phyloP scores from a whole-genome alignment of 345 rosid species.

The Draba incana region DNA sequence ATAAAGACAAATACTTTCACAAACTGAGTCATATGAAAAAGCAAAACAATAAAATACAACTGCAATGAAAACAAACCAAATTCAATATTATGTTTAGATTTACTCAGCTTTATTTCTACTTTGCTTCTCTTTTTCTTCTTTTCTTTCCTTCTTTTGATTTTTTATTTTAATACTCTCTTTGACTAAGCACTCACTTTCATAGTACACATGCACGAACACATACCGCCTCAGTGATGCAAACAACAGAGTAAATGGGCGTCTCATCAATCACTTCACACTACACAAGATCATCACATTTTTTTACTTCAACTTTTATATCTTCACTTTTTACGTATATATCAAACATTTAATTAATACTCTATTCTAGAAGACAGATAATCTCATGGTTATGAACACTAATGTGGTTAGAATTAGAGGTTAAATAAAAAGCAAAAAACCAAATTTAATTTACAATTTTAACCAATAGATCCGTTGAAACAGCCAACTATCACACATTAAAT shows the following conservation, averaged over 20 bases:
- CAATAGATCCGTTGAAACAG: conserved; percentile 37
- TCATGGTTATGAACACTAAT: conserved; percentile 7
- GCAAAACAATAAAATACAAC: conserved; percentile 12
- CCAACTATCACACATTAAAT: neutral
- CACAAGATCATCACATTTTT: conserved; percentile 29
- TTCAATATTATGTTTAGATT: conserved; percentile 10
- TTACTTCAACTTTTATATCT: neutral
- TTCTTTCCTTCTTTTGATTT: conserved; percentile 13
- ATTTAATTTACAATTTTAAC: neutral
- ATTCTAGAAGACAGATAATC: neutral
- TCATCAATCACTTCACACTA: conserved; percentile 37
- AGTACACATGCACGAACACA: conserved; percentile 44
- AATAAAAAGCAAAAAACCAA: neutral
- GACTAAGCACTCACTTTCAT: conserved; percentile 44
- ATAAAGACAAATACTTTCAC: conserved; percentile 43
- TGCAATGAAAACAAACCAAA: conserved; percentile 28
- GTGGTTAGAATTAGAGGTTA: neutral
- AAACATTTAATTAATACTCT: neutral
- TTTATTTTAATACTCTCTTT: conserved; percentile 33
- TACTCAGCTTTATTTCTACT: conserved; percentile 11
- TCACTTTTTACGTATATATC: neutral
- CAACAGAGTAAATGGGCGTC: conserved; percentile 33
- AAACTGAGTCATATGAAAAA: conserved; percentile 24
- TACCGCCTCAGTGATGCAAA: conserved; percentile 34
- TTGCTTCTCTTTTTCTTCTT: conserved; percentile 29